Base-by-base conservation (phyloP, 257 asterid species). In the Paraleonurus japonicus region DNA sequence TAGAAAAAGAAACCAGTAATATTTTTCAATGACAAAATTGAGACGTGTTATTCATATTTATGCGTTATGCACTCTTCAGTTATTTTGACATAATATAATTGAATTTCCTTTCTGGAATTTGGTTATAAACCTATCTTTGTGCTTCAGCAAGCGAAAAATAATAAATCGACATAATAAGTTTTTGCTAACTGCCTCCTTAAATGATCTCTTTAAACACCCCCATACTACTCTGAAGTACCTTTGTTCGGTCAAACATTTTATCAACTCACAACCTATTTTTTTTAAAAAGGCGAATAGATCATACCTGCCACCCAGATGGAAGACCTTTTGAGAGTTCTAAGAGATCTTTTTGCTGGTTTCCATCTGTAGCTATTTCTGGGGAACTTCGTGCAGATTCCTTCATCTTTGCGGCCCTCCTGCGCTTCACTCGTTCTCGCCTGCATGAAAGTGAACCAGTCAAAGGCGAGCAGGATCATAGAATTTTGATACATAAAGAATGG, bases 371-470 rank as follows among this genome's bases (percentile, higher is more conserved):
- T 32, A 61, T 81, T 45, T 84, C 88, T 59, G 86, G 63, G 41
- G 85, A 78, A 54, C 61, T 78, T 62, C 60, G 76, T 70, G 45
- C 76, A 37, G 82, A 62, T 66, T 84, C 94, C 68, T 85, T 89
- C 76, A 69, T 76, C 76, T 73, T 81, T 79, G 85, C 77, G 5
- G 93, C 90, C 69, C 89, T 86, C 86, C 75, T 89, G 73, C 95
- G 95, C 81, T 89, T 95, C 72, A 95, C 99, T 26, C 97, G 90
- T 75, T 88, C 99, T 77, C 97, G 88, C 99, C 99, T 95, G 83
- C 75, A 61, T 74, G 82, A 78, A 20, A 68, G 51, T 63, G 32
- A 69, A 45, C 35, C 63, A 69, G 73, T 75, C 71, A 65, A 41
- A 41, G n/a, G 67, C 13, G 54, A 16, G 66, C 26, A 13, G 66